Percentiles rank a stretch among this genome's conserved stretches.
phyloP scores from a whole-genome alignment of 192 early-diverging fungal genomes.

The Coemansia erecta region DNA sequence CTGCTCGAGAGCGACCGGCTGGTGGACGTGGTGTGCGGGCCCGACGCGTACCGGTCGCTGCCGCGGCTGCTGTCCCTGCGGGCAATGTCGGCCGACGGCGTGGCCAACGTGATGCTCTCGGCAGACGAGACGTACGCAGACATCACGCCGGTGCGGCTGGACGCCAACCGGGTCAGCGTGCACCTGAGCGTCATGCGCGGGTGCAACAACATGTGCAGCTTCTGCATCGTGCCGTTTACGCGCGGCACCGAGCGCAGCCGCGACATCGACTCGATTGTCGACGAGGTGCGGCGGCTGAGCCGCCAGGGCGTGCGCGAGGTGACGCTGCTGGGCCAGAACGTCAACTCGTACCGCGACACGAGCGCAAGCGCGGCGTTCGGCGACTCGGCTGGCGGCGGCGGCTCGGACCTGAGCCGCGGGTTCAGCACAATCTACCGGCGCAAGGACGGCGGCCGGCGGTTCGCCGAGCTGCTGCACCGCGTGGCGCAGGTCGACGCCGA shows the following conservation, averaged over 20 bases:
- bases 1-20: conserved; percentile 66
- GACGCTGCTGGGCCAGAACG: conserved; percentile 76
- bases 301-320: conserved; percentile 65
- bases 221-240: conserved; percentile 78
- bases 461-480: conserved; percentile 69
- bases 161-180: conserved; percentile 63
- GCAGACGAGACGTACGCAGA: conserved; percentile 81
- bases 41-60: conserved; percentile 73
- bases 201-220: conserved; percentile 82
- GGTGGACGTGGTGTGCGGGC: conserved; percentile 76
- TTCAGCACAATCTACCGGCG: conserved; percentile 77
- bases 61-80: conserved; percentile 70
- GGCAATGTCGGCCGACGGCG: conserved; percentile 60
- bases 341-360: conserved; percentile 75
- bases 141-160: conserved; percentile 68
- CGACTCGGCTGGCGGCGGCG: conserved; percentile 33
- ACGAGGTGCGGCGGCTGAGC: conserved; percentile 62
- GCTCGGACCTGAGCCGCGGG: conserved; percentile 56
- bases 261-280: conserved; percentile 65
- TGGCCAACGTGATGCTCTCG: conserved; percentile 78
- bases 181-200: conserved; percentile 76
- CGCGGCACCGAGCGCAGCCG: conserved; percentile 72
- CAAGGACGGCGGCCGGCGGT: conserved; percentile 70
- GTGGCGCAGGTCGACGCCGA: conserved; percentile 68
- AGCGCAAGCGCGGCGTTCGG: conserved; percentile 56